Conservation (phyloP, 495 filamentous ascomycete genomes). For the Aspergillus taichungensis region DNA sequence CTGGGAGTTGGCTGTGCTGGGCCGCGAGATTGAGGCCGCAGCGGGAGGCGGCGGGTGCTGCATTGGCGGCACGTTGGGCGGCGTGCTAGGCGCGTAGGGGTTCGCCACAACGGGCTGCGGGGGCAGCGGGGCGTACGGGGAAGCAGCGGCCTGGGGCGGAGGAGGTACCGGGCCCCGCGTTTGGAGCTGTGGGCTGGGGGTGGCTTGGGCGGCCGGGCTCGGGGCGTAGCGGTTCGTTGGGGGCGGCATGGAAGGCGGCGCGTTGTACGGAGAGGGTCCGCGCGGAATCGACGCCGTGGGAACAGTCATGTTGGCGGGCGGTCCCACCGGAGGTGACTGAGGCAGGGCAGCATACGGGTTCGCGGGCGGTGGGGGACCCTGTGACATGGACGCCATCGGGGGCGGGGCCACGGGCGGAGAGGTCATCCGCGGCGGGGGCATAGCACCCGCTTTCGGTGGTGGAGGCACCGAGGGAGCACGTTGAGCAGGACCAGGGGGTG, state of each 20-base stretch:
- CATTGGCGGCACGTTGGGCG: constrained; percentile 21
- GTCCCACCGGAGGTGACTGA: constrained; percentile 23
- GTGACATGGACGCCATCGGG: constrained; percentile 33
- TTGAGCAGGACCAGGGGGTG: constrained; percentile 25
- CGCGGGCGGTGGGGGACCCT: constrained; percentile 45
- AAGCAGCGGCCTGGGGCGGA: constrained; percentile 43
- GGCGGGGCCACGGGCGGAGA: constrained; percentile 39
- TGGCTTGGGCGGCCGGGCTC: constrained; percentile 52
- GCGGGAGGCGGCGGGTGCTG: constrained; percentile 42
- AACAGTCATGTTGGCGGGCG: constrained; percentile 25
- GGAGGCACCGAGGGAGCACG: constrained; percentile 47
- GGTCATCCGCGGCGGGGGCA: constrained; percentile 44
- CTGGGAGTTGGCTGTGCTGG: constrained; percentile 44
- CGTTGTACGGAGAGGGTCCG: constrained; percentile 82
- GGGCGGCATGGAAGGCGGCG: constrained; percentile 64
- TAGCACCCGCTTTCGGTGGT: constrained; percentile 34
- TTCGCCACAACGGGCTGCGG: constrained; percentile 28
- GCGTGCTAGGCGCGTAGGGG: constrained; percentile 39
- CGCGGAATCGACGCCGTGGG: constrained; percentile 53
- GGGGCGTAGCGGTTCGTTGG: constrained; percentile 82
- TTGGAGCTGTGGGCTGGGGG: constrained; percentile 30
- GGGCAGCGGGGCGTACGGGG: constrained; percentile 52
- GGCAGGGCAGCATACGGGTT: constrained; percentile 62
- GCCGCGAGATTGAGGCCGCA: constrained; percentile 34
- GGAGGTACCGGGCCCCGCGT: constrained; percentile 36